Evolutionary conservation across 306 rosid species (phyloP).

Genomic region (Acmispon strigosus): DNA sequence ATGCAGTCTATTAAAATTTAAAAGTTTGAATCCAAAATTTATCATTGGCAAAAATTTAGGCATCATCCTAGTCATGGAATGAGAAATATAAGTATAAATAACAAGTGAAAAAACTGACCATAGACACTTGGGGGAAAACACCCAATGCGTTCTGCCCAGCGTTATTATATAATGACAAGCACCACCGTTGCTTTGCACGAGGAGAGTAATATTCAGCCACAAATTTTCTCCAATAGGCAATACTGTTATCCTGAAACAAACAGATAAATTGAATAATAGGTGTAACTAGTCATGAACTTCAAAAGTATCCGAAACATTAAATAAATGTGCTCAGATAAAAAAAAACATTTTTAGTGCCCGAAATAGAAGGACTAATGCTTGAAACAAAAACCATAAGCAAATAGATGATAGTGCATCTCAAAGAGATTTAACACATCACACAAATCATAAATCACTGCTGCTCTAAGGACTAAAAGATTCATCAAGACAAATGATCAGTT

Average conservation of each 20-base stretch:
- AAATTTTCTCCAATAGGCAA: constrained; percentile 99
- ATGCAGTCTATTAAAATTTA: not conserved
- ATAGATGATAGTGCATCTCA: not conserved
- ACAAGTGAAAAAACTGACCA: constrained; percentile 43
- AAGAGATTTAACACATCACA: not conserved
- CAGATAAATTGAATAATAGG: constrained; percentile 1
- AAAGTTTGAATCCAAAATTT: not conserved
- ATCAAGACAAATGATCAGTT: not conserved
- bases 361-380: not conserved
- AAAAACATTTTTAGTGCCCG: not conserved
- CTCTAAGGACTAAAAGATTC: not conserved
- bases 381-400: not conserved
- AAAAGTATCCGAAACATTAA: not conserved
- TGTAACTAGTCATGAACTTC: not conserved
- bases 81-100: not conserved
- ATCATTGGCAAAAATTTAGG: not conserved
- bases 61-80: not conserved
- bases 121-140: constrained; percentile 90
- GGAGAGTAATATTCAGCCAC: constrained; percentile 94
- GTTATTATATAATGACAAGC: constrained; percentile 80
- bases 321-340: not conserved
- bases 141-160: constrained; percentile 90
- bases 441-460: not conserved
- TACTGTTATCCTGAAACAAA: constrained; percentile 67
- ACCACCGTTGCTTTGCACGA: constrained; percentile 95